Evolutionary conservation across 1,284 basidiomycete genomes (phyloP).

Genomic region (Apiotrichum montevideense): DNA sequence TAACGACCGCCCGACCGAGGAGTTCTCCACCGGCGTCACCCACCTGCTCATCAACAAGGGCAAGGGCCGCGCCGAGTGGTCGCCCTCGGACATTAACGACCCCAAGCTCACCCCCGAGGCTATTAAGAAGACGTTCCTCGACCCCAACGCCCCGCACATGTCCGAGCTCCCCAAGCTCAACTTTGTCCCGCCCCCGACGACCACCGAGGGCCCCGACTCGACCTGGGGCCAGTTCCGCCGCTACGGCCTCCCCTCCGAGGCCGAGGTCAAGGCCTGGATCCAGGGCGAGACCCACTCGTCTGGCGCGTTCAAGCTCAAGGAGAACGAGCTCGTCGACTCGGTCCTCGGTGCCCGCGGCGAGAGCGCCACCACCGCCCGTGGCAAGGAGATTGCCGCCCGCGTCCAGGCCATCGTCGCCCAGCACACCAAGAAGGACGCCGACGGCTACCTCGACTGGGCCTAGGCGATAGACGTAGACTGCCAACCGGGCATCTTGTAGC

Average conservation of each 20-base stretch:
- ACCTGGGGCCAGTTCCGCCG: slow-evolving; percentile 45
- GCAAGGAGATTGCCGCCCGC: slow-evolving; percentile 25
- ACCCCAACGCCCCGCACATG: slow-evolving; percentile 58
- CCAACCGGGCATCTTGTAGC: too few relatives aligned
- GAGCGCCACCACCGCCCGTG: slow-evolving; percentile 18
- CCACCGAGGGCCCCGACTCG: slow-evolving; percentile 25
- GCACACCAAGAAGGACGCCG: slow-evolving; percentile 30
- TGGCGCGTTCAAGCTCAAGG: slow-evolving; percentile 43
- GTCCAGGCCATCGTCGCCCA: slow-evolving; percentile 28
- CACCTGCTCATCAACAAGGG: slow-evolving; percentile 65
- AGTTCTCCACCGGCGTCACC: slow-evolving; percentile 75
- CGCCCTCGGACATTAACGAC: slow-evolving; percentile 56
- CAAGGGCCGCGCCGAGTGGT: slow-evolving; percentile 38
- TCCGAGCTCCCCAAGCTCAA: slow-evolving; percentile 47
- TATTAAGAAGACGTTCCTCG: slow-evolving; percentile 47
- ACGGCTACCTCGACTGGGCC: slow-evolving; percentile 40
- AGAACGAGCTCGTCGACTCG: slow-evolving; percentile 35
- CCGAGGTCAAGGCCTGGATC: slow-evolving; percentile 30
- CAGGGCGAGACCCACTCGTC: slow-evolving; percentile 34
- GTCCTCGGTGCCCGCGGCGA: slow-evolving; percentile 29
- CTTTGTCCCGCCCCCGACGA: slow-evolving; percentile 23
- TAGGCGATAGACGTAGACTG: too few relatives aligned
- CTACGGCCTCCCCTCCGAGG: slow-evolving; percentile 43
- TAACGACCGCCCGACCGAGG: slow-evolving; percentile 59
- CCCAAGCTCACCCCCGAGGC: slow-evolving; percentile 51